phyloP scores from a whole-genome alignment of 2,329 filamentous ascomycete genomes.

The Juglanconis juglandina region DNA sequence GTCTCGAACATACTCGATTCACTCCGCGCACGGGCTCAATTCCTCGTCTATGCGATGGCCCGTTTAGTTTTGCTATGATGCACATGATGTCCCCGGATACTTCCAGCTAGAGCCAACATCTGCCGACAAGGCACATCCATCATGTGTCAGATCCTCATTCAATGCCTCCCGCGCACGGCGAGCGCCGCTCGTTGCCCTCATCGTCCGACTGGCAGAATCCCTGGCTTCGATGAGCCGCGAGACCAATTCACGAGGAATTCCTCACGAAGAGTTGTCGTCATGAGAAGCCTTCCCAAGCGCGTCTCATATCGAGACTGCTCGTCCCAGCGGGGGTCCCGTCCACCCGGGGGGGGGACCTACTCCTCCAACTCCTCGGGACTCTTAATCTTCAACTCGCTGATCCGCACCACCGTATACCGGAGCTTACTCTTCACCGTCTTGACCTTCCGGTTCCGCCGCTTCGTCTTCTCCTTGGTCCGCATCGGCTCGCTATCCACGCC shows the following conservation, averaged over 20 bases:
- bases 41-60: neutral
- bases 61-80: neutral
- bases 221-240: neutral
- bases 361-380: constrained; percentile 37
- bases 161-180: too few relatives aligned
- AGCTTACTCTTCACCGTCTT: constrained; percentile 87
- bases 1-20: neutral
- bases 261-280: neutral
- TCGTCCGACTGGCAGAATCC: too few relatives aligned
- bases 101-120: neutral
- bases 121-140: neutral
- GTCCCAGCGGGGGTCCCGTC: neutral
- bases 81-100: neutral
- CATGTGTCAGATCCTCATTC: too few relatives aligned
- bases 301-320: neutral
- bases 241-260: neutral
- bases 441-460: constrained; percentile 69
- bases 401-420: constrained; percentile 77
- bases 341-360: constrained; percentile 1
- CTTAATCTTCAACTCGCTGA: constrained; percentile 74
- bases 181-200: neutral
- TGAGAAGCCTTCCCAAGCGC: neutral
- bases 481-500: constrained; percentile 80
- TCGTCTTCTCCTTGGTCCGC: constrained; percentile 75
- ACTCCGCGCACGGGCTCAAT: too few relatives aligned